Evolutionary conservation across 768 basidiomycete species (phyloP).

Genomic region (Phallus indusiatus): DNA sequence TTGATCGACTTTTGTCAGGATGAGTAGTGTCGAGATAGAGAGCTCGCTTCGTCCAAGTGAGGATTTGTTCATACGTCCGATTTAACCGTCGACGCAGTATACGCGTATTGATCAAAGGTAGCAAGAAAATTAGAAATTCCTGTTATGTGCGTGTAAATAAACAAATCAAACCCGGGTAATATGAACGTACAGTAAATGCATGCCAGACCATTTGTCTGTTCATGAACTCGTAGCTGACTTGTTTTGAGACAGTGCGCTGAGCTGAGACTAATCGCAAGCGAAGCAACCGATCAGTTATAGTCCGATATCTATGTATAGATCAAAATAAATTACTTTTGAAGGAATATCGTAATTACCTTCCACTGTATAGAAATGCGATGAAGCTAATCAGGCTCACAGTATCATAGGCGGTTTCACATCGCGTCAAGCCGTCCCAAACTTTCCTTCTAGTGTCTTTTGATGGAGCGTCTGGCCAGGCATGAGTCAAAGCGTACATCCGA

Average conservation of each 20-base stretch:
- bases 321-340: not conserved
- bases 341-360: constrained; percentile 42
- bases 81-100: constrained; percentile 49
- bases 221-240: constrained; percentile 98
- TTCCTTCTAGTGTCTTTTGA: constrained; percentile 64
- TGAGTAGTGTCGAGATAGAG: not conserved
- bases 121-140: constrained; percentile 92
- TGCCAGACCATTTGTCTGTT: constrained; percentile 99
- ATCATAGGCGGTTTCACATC: constrained; percentile 58
- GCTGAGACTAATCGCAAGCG: constrained; percentile 67
- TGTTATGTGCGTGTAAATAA: constrained; percentile 27
- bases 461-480: constrained; percentile 88
- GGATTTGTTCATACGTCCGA: constrained; percentile 18
- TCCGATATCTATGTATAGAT: constrained; percentile 58
- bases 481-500: constrained; percentile 65
- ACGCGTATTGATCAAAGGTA: constrained; percentile 74
- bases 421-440: constrained; percentile 60
- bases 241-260: constrained; percentile 56
- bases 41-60: not conserved
- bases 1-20: constrained; percentile 14
- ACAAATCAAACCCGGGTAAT: constrained; percentile 3
- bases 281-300: constrained; percentile 70
- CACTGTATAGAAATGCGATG: constrained; percentile 75
- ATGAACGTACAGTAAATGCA: constrained; percentile 76
- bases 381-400: constrained; percentile 66